Evolutionary conservation across 176 grass and related monocot species (phyloP), one percentile per base, ranked within the genome.

Genomic region (Cenchrus americanus): DNA sequence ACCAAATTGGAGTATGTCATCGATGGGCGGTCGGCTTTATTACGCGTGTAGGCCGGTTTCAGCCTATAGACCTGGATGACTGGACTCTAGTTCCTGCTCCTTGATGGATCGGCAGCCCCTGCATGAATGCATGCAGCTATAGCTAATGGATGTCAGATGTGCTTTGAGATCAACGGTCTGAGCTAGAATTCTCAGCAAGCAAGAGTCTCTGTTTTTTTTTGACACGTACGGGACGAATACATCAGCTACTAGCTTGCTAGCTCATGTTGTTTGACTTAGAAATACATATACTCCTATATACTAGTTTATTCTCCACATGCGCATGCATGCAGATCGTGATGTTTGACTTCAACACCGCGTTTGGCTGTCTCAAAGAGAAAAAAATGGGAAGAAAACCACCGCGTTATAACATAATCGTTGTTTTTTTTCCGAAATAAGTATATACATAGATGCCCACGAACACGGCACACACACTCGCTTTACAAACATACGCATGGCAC

Each of bases 1-100:
- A n/a, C n/a, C n/a, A n/a, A n/a, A n/a, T n/a, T n/a, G 32, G 32
- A 32, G 34, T 87, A 78, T 78, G 80, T 88, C 66, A 78, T 63
- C 9, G 62, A 71, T 81, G 83, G 57, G 27, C 27, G 27, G 66
- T 78, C 80, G 73, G 86, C 86, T 88, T 61, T 47, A 34, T 34
- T 1, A 30, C 2, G 27, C 27, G 22, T 19, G 34, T 79, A 83
- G 74, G 57, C 32, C 26, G 32, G 34, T 57, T 83, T 79, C 80
- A 79, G 66, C 79, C 86, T 34, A 87, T 17, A 14, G 7, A 41
- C 49, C 26, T 23, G 53, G 63, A 87, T 19, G 80, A 44, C 42
- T 76, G 37, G 32, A 32, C 32, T 32, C 32, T 32, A 34, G 34
- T 4, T 34, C 34, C 34, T 34, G 34, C 34, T 34, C 34, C 34